Base-by-base conservation (phyloP, 2,329 filamentous ascomycete genomes). In the Fusarium sp. region DNA sequence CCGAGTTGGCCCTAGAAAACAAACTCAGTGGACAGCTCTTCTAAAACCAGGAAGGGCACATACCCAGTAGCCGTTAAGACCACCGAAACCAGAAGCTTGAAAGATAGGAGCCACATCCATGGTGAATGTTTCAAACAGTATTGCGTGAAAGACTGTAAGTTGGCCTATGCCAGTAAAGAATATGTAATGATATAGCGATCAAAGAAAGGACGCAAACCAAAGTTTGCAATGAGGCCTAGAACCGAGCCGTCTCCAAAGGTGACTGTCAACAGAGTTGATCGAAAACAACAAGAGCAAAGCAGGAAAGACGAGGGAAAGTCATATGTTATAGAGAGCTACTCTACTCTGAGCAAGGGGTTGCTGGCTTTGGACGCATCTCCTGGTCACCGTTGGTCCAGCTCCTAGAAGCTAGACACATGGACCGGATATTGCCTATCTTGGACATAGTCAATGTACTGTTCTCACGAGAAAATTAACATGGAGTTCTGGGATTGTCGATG, bases 51-150 rank as follows among this genome's bases (percentile, higher is more conserved):
- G 25, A 9, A 28, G 16, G 14, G 28, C 19, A 49, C 76, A 45
- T 74, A 81, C 79, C 79, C 80, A 82, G 74, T 82, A 82, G 28
- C 79, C 79, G 67, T 81, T 81, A n/a, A 82, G 72, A 16, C 75
- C 76, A 37, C 78, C 78, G 49, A 70, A 73, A 31, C 78, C 78
- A 50, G 70, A 73, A 31, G 74, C 45, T 46, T 70, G 65, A 45
- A 70, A 58, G 18, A 71, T 59, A 30, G 62, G 55, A 16, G 37
- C 19, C 28, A 30, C 12, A 30, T 30, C 28, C 28, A 30, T 30
- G 28, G 28, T 30, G 28, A 14, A 30, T 30, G 28, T 30, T 30
- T 30, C 28, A 30, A 14, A 30, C 28, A 14, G 48, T 64, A 65
- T 68, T 72, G 21, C 28, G 58, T 58, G 52, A 79, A 76, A 67